Evolutionary conservation across 148 eudicot genomes (phyloP).

Genomic region (Amaranthus cruentus): DNA sequence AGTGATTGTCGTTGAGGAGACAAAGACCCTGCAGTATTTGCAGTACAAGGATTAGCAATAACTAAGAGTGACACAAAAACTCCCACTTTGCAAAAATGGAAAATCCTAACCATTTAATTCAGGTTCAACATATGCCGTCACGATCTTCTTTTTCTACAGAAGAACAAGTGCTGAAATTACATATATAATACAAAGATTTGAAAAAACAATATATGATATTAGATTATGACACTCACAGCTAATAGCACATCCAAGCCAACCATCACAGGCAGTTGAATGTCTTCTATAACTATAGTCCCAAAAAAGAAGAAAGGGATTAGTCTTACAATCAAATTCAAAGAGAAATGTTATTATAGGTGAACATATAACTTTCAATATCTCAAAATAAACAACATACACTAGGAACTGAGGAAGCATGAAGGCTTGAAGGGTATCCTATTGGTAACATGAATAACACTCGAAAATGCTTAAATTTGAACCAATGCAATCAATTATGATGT

Average conservation of each 20-base stretch:
- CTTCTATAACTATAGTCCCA: conserved; percentile 33
- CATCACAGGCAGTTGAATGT: conserved; percentile 54
- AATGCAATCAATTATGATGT: too few species aligned
- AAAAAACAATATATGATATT: neutral
- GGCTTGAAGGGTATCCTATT: too few species aligned
- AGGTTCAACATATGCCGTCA: conserved; percentile 34
- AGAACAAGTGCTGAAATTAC: conserved; percentile 4
- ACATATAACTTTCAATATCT: neutral
- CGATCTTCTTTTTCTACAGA: conserved; percentile 37
- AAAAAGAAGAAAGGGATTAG: conserved; percentile 7
- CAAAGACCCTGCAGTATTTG: conserved; percentile 41
- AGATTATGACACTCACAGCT: conserved; percentile 39
- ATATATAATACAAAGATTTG: neutral
- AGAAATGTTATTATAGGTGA: neutral
- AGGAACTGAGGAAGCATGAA: too few species aligned
- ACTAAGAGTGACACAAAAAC: neutral
- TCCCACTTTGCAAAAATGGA: neutral
- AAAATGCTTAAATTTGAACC: too few species aligned
- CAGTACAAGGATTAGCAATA: conserved; percentile 13
- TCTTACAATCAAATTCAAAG: neutral
- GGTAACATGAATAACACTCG: too few species aligned
- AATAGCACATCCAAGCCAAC: conserved; percentile 58
- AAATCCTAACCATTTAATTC: conserved; percentile 55
- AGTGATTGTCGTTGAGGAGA: conserved; percentile 30
- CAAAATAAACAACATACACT: neutral